Evolutionary conservation across 305 asterid species (phyloP).

Genomic region (Solanum hybrid): DNA sequence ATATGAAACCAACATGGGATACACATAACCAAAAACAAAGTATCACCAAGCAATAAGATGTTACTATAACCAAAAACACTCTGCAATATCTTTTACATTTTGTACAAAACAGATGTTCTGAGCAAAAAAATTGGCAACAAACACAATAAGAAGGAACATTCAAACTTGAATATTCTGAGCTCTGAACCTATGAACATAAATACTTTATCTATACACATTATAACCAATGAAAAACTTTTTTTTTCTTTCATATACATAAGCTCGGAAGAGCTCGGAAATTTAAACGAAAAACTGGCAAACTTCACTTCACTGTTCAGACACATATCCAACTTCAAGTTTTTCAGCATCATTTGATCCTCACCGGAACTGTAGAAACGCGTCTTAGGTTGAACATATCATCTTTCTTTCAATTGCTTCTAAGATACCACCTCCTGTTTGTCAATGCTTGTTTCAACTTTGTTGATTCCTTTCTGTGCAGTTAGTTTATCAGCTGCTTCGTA

Average conservation of each 20-base stretch:
- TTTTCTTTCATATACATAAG: neutral
- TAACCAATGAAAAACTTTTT: neutral
- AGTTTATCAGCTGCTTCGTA: conserved; percentile 32
- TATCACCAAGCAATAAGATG: neutral
- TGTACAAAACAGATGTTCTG: neutral
- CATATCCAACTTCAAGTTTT: neutral
- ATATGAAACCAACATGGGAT: neutral
- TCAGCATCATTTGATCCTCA: neutral
- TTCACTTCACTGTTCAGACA: neutral
- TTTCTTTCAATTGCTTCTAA: neutral
- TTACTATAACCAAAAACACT: neutral
- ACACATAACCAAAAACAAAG: neutral
- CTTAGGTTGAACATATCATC: neutral
- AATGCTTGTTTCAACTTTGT: conserved; percentile 28
- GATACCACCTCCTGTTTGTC: conserved; percentile 9
- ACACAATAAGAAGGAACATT: neutral
- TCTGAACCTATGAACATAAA: neutral
- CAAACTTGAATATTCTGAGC: neutral
- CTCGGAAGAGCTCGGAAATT: neutral
- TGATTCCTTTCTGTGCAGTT: conserved; percentile 25
- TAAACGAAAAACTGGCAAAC: neutral
- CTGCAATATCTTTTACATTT: neutral
- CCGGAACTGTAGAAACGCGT: neutral
- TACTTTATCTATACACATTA: neutral
- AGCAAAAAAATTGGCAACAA: neutral